A percentile compares a stretch with the other conserved stretches of the same genome.
Evolutionary conservation across 441 rosid species (phyloP).

Genomic region (Mallotus repandus): DNA sequence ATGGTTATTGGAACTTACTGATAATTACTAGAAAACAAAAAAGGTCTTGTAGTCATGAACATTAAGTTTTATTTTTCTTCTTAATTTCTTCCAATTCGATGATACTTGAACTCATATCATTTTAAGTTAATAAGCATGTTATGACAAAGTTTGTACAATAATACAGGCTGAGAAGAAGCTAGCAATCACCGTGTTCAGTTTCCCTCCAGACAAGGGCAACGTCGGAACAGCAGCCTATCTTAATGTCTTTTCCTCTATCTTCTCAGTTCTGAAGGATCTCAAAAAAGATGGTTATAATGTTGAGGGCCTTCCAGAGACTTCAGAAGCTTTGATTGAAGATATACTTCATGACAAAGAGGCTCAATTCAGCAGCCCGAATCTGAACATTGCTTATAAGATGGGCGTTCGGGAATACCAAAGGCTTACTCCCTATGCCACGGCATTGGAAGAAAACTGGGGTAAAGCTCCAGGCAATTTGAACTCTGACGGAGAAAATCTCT

Average conservation of each 20-base stretch:
- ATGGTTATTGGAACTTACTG: not conserved
- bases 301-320: constrained; percentile 87
- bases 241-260: constrained; percentile 93
- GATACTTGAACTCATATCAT: not conserved
- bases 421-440: constrained; percentile 78
- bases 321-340: constrained; percentile 87
- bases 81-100: not conserved
- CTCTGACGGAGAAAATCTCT: constrained; percentile 90
- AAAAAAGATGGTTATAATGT: constrained; percentile 82
- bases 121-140: constrained; percentile 10
- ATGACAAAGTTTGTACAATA: constrained; percentile 16
- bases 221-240: constrained; percentile 97
- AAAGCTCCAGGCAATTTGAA: constrained; percentile 95
- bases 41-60: not conserved
- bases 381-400: constrained; percentile 92
- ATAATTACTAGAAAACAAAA: not conserved
- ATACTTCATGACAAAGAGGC: constrained; percentile 96
- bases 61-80: not conserved
- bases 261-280: constrained; percentile 81
- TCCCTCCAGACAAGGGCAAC: constrained; percentile 98
- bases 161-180: constrained; percentile 86
- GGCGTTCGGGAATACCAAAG: constrained; percentile 76
- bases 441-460: constrained; percentile 99
- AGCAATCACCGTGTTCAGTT: constrained; percentile 97
- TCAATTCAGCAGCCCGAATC: constrained; percentile 94